phyloP scores from a whole-genome alignment of 2,329 filamentous ascomycete genomes.

The Pseudopyrenochaeta lycopersici region DNA sequence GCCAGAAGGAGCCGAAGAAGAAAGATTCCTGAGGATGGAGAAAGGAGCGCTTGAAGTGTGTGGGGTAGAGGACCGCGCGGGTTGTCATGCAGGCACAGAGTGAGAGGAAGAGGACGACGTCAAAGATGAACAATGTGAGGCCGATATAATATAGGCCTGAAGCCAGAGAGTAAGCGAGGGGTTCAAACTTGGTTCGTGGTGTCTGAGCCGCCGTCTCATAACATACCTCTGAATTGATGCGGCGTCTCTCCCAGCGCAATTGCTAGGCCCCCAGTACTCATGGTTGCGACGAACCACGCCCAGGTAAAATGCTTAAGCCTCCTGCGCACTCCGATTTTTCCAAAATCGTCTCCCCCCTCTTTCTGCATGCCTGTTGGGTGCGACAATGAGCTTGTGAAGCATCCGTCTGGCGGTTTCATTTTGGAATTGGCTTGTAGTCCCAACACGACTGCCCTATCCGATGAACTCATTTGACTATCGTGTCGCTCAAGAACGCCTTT shows the following conservation, averaged over 20 bases:
- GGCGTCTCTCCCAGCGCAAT: conserved; percentile 54
- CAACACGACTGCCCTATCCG: too few species aligned
- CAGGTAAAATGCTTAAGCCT: conserved; percentile 53
- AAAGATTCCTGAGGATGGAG: conserved; percentile 58
- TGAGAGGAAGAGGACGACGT: conserved; percentile 55
- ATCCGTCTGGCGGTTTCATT: not conserved
- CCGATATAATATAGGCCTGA: conserved; percentile 59
- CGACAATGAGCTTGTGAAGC: not conserved
- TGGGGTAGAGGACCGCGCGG: conserved; percentile 53
- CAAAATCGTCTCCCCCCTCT: not conserved
- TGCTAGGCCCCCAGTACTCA: conserved; percentile 57
- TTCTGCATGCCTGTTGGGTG: not conserved
- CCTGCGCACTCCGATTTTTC: conserved; percentile 21
- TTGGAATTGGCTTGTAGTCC: not conserved
- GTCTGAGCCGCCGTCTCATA: too few species aligned
- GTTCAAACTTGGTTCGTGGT: too few species aligned
- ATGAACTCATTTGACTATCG: too few species aligned
- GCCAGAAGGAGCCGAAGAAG: conserved; percentile 55
- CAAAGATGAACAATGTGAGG: conserved; percentile 59
- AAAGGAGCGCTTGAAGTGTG: conserved; percentile 54
- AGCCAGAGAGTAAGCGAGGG: conserved; percentile 15
- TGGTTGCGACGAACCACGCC: conserved; percentile 57
- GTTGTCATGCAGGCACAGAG: conserved; percentile 35
- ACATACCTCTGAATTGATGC: conserved; percentile 46
- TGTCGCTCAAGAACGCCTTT: too few species aligned